These are phyloP conservation scores for Termitomyces sp. DNA, from an alignment of 768 basidiomycete species.

Conservation along the genomic window DNA sequence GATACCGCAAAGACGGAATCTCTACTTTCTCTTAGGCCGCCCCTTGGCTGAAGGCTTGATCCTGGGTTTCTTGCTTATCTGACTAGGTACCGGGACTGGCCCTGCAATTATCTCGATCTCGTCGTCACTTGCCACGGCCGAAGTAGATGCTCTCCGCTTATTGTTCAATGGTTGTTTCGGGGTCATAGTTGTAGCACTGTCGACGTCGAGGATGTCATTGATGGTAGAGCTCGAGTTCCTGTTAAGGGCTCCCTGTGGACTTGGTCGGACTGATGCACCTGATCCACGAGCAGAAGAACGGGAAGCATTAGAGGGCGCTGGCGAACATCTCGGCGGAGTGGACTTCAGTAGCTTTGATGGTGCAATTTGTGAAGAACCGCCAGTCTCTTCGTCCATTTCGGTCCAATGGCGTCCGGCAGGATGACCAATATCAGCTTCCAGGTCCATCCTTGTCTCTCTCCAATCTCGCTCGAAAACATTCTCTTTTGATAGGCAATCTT, in stretches of 20 bases:
- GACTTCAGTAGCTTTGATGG: slow-evolving; percentile 20
- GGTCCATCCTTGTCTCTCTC: slow-evolving; percentile 62
- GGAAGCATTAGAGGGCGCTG: slow-evolving; percentile 39
- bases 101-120: slow-evolving; percentile 55
- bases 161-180: slow-evolving; percentile 22
- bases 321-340: slow-evolving; percentile 33
- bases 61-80: slow-evolving; percentile 29
- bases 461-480: slow-evolving; percentile 72
- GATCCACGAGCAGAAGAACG: slow-evolving; percentile 48
- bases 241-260: slow-evolving; percentile 42
- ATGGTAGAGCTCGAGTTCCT: slow-evolving; percentile 41
- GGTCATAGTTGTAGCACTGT: slow-evolving; percentile 27
- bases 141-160: slow-evolving; percentile 49
- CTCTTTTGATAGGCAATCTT: slow-evolving; percentile 62
- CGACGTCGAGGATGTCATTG: slow-evolving; percentile 43
- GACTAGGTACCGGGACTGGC: slow-evolving; percentile 24
- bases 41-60: slow-evolving; percentile 34
- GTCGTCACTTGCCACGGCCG: slow-evolving; percentile 42
- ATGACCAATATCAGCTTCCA: slow-evolving; percentile 29
- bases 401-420: slow-evolving; percentile 18
- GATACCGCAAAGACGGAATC: background rate
- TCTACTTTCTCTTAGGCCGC: slow-evolving; percentile 35
- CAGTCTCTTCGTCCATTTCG: slow-evolving; percentile 22
- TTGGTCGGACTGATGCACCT: slow-evolving; percentile 49
- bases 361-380: slow-evolving; percentile 14